Evolutionary conservation across 345 rosid species (phyloP), one percentile per base, ranked within the genome.

Genomic region (Pistacia integerrima): DNA sequence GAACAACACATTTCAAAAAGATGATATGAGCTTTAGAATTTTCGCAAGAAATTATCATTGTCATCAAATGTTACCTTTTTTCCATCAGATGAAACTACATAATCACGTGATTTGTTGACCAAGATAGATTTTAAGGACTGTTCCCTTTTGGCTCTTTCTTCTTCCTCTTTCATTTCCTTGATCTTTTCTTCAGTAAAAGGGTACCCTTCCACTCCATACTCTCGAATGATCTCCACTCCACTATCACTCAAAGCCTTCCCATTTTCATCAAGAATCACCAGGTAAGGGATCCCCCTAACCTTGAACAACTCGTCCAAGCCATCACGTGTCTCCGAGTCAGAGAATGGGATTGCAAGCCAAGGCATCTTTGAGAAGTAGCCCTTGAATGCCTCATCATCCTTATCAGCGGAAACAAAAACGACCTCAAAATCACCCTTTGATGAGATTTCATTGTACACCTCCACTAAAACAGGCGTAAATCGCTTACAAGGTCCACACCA

Each of bases 291-390:
- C 22, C 96, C 97, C 65, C 69, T 81, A 35, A 92, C 93, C 76
- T 86, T 81, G 76, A 90, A 94, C 70, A 84, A 11, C 71, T 70
- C 67, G 60, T 89, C 81, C 79, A 94, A 79, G 75, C 73, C 73
- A 17, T 79, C 82, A 25, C 94, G 90, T 0, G 84, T 87, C 28
- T 82, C 90, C 0, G 89, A 85, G 69, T 94, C 92, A 36, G 91
- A 82, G 65, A 88, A 94, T 0, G 93, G 98, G 49, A 94, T 83
- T 8, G 97, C 93, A 25, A 92, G 94, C 97, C 98, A 94, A 0
- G 97, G 93, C 98, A 94, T 92, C 82, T 87, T 86, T 11, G 89
- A 79, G 82, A 94, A 89, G 75, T 94, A 94, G n/a, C 48, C 75
- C 0, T 49, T 69, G 73, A 92, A 92, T 0, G 94, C 82, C 69